A percentile compares a stretch with the other conserved stretches of the same genome.
Conservation (phyloP, 192 early-diverging fungal genomes). For the Backusella tuberculispora region DNA sequence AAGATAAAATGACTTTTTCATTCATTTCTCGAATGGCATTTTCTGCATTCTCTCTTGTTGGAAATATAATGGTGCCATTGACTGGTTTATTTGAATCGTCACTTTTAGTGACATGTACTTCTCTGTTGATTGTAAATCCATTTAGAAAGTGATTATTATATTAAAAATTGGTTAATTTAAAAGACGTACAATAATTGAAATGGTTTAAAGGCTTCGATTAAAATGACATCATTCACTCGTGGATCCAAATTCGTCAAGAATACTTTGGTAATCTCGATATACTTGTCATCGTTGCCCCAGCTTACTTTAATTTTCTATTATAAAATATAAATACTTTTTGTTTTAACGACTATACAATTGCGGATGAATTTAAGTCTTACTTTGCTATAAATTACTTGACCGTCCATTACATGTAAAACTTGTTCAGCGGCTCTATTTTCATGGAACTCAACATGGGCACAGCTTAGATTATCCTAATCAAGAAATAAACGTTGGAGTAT, state of each 20-base stretch:
- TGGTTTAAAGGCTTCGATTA: not conserved
- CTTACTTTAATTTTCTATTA: constrained; percentile 33
- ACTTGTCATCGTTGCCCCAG: constrained; percentile 10
- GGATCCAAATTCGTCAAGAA: not conserved
- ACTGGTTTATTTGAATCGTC: constrained; percentile 39
- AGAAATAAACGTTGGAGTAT: not conserved
- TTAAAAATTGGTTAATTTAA: not conserved
- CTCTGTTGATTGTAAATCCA: constrained; percentile 49
- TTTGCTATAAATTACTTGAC: constrained; percentile 57
- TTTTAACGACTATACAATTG: not conserved
- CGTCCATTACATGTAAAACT: constrained; percentile 75
- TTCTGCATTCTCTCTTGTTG: constrained; percentile 82
- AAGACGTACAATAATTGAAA: not conserved
- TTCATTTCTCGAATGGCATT: constrained; percentile 85
- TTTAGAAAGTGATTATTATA: not conserved
- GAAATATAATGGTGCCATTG: constrained; percentile 85
- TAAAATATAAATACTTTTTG: not conserved
- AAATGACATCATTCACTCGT: not conserved
- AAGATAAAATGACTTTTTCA: constrained; percentile 80
- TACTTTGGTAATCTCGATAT: not conserved
- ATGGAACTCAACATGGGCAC: constrained; percentile 83
- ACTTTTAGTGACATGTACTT: constrained; percentile 74
- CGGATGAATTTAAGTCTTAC: constrained; percentile 41
- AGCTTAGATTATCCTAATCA: constrained; percentile 56
- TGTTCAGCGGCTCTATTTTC: constrained; percentile 70